phyloP scores from a whole-genome alignment of 2,329 filamentous ascomycete species.

The Ophiostoma quercus region DNA sequence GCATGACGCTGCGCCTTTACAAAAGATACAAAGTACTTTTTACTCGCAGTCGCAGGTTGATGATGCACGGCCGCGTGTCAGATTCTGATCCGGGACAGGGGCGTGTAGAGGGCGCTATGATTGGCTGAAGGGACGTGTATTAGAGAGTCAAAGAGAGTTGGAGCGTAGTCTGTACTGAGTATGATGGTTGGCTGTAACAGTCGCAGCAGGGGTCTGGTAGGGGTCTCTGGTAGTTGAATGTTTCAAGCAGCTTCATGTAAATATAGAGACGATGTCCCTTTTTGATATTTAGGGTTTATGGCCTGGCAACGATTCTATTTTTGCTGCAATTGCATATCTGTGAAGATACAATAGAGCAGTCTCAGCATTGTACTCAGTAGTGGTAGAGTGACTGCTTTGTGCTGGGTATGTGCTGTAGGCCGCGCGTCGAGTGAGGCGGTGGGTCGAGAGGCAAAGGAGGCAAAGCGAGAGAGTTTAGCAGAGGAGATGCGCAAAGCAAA shows the following conservation, averaged over 20 bases:
- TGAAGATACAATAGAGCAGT: too few species aligned
- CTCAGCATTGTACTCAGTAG: too few species aligned
- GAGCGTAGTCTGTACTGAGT: too few species aligned
- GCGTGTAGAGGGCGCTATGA: neutral
- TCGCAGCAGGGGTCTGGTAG: neutral
- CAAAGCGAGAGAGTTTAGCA: neutral
- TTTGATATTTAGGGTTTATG: neutral
- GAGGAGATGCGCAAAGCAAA: neutral
- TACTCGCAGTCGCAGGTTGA: slow-evolving; percentile 17
- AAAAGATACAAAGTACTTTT: neutral
- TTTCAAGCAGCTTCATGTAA: neutral
- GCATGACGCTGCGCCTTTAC: neutral
- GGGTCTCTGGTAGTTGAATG: neutral
- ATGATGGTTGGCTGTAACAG: neutral
- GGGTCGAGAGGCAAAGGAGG: neutral
- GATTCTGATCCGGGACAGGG: slow-evolving; percentile 19
- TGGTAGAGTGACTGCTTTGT: too few species aligned
- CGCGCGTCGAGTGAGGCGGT: slow-evolving; percentile 4
- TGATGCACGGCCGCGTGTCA: slow-evolving; percentile 24
- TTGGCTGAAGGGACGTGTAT: neutral
- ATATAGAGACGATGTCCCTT: neutral
- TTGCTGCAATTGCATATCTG: neutral
- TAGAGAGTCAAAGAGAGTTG: neutral
- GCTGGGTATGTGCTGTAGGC: neutral
- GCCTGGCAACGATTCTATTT: neutral